Percentiles rank a stretch among this genome's conserved stretches.
Evolutionary conservation across 768 basidiomycete genomes (phyloP).

Genomic region (Porpolomopsis calyptriformis): DNA sequence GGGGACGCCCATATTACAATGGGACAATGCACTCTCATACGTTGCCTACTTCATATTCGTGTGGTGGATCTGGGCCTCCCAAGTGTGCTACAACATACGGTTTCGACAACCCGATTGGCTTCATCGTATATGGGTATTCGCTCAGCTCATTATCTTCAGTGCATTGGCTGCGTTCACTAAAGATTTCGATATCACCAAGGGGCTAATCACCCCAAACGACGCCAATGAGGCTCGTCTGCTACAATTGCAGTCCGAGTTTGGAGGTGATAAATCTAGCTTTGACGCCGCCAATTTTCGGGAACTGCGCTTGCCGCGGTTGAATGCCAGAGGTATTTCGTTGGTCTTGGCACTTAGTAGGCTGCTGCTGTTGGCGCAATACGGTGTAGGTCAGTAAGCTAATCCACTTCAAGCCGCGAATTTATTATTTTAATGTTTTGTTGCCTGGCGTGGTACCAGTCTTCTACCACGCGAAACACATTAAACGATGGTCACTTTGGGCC

Average conservation of each 20-base stretch:
- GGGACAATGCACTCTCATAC: neutral
- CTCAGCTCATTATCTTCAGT: neutral
- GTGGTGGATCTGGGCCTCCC: conserved; percentile 2
- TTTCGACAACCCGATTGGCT: conserved; percentile 3
- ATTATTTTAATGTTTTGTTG: neutral
- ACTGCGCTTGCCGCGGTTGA: neutral
- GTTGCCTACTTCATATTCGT: neutral
- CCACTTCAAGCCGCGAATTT: neutral
- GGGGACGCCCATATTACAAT: conserved; percentile 1
- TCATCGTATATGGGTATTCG: conserved; percentile 4
- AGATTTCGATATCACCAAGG: conserved; percentile 1
- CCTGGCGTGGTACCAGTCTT: neutral
- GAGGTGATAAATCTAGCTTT: neutral
- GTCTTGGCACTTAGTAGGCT: conserved; percentile 1
- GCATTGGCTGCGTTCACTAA: too few species aligned
- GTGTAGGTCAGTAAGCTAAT: neutral
- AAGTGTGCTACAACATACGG: conserved; percentile 1
- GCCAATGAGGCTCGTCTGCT: neutral
- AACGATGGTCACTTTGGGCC: neutral
- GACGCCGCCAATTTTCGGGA: neutral
- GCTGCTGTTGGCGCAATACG: neutral
- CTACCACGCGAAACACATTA: neutral
- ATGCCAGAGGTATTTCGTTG: conserved; percentile 1
- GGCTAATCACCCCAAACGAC: neutral
- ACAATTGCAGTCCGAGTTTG: neutral